Conservation (phyloP, 768 basidiomycete genomes). For the Podaxis sp. region DNA sequence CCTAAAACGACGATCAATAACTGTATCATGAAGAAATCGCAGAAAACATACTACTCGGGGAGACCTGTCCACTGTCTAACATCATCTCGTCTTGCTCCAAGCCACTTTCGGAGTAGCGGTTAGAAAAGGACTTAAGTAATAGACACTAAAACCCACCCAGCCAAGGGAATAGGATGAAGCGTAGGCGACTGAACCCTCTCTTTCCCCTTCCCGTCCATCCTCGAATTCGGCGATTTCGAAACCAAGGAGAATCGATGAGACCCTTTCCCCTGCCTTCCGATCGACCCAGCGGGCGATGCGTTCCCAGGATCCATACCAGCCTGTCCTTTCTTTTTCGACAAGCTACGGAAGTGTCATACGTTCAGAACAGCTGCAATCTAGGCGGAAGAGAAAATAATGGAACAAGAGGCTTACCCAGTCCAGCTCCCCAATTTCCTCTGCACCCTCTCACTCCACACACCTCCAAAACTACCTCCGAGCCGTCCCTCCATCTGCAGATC, state of each 20-base stretch:
- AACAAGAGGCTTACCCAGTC: conserved; percentile 30
- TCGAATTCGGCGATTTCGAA: conserved; percentile 12
- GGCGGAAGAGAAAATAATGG: neutral
- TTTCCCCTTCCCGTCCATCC: conserved; percentile 10
- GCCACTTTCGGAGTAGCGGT: conserved; percentile 13
- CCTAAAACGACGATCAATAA: conserved; percentile 14
- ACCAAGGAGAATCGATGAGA: conserved; percentile 15
- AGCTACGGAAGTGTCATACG: conserved; percentile 9
- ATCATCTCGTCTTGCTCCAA: conserved; percentile 47
- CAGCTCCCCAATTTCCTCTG: conserved; percentile 41
- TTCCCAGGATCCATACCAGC: neutral
- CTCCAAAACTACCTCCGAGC: conserved; percentile 20
- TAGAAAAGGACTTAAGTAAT: neutral
- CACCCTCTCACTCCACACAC: conserved; percentile 39
- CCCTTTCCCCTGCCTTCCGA: conserved; percentile 1
- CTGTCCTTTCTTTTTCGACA: conserved; percentile 13
- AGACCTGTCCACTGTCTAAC: conserved; percentile 76
- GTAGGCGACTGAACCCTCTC: conserved; percentile 27
- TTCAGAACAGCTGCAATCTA: neutral
- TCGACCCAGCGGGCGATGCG: neutral
- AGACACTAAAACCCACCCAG: conserved; percentile 17
- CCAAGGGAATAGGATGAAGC: conserved; percentile 26
- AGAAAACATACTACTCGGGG: conserved; percentile 53
- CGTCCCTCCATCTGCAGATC: conserved; percentile 6
- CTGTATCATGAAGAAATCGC: neutral